Evolutionary conservation across 805 yeast genomes (phyloP).

Genomic region (Martiniozyma abietophila): DNA sequence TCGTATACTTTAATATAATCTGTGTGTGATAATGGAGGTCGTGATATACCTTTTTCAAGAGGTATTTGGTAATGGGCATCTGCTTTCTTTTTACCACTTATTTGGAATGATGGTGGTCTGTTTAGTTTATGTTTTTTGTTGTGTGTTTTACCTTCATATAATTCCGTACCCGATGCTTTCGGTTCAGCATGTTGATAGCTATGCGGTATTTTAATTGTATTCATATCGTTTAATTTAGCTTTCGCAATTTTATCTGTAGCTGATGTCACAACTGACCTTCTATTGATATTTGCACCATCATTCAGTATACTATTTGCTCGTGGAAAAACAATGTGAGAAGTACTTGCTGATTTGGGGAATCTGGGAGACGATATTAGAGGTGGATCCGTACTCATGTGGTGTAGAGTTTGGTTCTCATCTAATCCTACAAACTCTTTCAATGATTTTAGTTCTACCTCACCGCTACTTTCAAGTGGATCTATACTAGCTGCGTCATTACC

Average conservation of each 20-base stretch:
- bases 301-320: too few relatives aligned
- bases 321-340: too few relatives aligned
- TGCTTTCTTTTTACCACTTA: slow-evolving; percentile 17
- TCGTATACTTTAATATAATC: slow-evolving; percentile 92
- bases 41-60: slow-evolving; percentile 13
- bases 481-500: too few relatives aligned
- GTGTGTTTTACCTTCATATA: neutral
- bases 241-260: slow-evolving; percentile 17
- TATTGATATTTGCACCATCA: neutral
- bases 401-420: too few relatives aligned
- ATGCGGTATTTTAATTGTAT: slow-evolving; percentile 23
- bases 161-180: too few relatives aligned
- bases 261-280: slow-evolving; percentile 6
- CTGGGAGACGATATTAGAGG: too few relatives aligned
- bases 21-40: slow-evolving; percentile 48
- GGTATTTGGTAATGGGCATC: slow-evolving; percentile 25
- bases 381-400: too few relatives aligned
- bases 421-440: too few relatives aligned
- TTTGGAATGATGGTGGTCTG: slow-evolving; percentile 17
- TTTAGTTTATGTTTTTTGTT: neutral
- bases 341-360: too few relatives aligned
- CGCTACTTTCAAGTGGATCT: too few relatives aligned
- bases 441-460: too few relatives aligned
- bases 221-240: slow-evolving; percentile 16
- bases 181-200: slow-evolving; percentile 19